A percentile compares a stretch with the other conserved stretches of the same genome.
Conservation (phyloP, 2,329 filamentous ascomycete genomes). For the Didymella keratinophila region DNA sequence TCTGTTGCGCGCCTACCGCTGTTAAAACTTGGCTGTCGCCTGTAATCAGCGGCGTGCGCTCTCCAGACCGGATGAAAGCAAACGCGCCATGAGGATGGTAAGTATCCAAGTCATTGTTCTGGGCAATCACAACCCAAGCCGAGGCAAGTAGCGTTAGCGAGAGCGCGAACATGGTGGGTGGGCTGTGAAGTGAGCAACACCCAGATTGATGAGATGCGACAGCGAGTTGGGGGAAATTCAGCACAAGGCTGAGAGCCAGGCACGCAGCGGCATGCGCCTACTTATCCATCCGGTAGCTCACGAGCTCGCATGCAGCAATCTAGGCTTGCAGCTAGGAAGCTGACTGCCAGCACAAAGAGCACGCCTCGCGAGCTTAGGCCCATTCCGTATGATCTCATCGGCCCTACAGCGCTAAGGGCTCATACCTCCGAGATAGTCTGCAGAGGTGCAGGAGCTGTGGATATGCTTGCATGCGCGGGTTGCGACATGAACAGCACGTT, state of each 20-base stretch:
- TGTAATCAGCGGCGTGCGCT: conserved; percentile 58
- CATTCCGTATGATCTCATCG: conserved; percentile 18
- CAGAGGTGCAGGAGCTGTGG: not conserved
- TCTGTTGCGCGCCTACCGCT: conserved; percentile 63
- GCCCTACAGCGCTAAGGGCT: conserved; percentile 12
- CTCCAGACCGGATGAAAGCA: conserved; percentile 63
- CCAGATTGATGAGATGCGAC: not conserved
- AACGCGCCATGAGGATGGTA: conserved; percentile 59
- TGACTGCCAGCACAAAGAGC: conserved; percentile 33
- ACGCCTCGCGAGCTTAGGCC: conserved; percentile 29
- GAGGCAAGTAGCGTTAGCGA: conserved; percentile 32
- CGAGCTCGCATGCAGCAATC: conserved; percentile 25
- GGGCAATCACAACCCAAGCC: conserved; percentile 35
- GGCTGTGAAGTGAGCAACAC: not conserved
- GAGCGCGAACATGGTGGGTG: conserved; percentile 39
- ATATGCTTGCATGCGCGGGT: not conserved
- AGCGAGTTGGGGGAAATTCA: conserved; percentile 2
- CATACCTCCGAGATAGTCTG: conserved; percentile 3
- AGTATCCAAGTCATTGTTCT: conserved; percentile 19
- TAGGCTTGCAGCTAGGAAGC: conserved; percentile 19
- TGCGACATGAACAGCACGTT: not conserved
- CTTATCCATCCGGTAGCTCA: conserved; percentile 25
- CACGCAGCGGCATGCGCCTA: conserved; percentile 18
- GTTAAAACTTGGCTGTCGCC: conserved; percentile 54
- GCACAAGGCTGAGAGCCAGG: conserved; percentile 17